phyloP scores from a whole-genome alignment of 257 asterid genomes.

The Solanum neorickii region DNA sequence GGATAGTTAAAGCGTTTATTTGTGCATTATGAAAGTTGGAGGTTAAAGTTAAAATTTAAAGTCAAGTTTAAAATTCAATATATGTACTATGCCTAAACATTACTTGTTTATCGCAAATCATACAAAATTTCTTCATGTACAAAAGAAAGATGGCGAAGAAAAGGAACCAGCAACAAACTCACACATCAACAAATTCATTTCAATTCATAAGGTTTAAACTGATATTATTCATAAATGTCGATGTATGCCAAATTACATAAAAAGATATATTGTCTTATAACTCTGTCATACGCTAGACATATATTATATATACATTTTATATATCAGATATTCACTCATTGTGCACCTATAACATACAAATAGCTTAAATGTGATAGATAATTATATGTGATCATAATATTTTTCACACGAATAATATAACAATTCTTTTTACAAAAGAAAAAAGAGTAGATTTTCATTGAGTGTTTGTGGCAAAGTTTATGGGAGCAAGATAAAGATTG shows the following conservation, averaged over 20 bases:
- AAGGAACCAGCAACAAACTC: not conserved
- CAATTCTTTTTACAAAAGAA: not conserved
- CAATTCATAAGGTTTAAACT: not conserved
- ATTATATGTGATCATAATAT: not conserved
- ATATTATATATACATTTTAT: too few relatives aligned
- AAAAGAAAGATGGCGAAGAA: too few relatives aligned
- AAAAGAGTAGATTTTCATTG: not conserved
- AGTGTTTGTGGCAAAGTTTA: not conserved
- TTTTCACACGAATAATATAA: not conserved
- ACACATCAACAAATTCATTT: not conserved
- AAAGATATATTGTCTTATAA: not conserved
- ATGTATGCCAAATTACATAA: not conserved
- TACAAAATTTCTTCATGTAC: not conserved
- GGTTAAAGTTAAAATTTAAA: too few relatives aligned
- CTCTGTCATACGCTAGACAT: not conserved
- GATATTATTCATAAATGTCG: not conserved
- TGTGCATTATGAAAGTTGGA: too few relatives aligned
- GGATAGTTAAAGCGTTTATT: too few relatives aligned
- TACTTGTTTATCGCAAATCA: not conserved
- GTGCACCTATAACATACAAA: not conserved
- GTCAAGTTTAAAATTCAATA: rapidly evolving
- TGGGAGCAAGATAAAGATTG: not conserved
- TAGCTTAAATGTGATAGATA: too few relatives aligned
- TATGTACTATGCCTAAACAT: too few relatives aligned
- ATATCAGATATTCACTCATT: too few relatives aligned